A percentile compares a stretch with the other conserved stretches of the same genome.
These are phyloP conservation scores for Pichia heedii DNA, from an alignment of 805 yeast genomes.

Conservation along the genomic window DNA sequence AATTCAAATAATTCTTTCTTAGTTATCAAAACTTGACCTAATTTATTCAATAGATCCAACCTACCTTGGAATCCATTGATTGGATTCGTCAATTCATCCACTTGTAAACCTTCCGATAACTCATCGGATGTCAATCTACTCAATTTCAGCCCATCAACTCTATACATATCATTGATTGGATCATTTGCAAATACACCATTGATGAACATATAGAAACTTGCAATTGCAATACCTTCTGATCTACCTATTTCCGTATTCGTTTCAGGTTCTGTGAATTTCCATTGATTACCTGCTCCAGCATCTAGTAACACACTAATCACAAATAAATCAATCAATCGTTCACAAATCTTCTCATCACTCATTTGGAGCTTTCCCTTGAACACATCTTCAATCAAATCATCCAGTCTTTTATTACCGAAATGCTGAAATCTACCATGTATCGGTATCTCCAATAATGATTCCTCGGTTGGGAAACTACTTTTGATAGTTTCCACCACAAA, in stretches of 20 bases:
- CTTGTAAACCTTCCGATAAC: constrained; percentile 39
- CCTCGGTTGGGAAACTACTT: constrained; percentile 36
- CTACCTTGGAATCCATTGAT: constrained; percentile 51
- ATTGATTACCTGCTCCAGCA: constrained; percentile 59
- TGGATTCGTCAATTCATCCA: constrained; percentile 34
- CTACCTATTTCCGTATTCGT: constrained; percentile 29
- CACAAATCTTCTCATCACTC: constrained; percentile 37
- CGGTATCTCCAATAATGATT: constrained; percentile 37
- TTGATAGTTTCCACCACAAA: constrained; percentile 38
- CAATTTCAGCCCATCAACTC: constrained; percentile 38
- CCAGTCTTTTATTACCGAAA: constrained; percentile 43
- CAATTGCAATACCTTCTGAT: constrained; percentile 60
- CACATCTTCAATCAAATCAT: constrained; percentile 27
- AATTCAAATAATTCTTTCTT: constrained; percentile 34
- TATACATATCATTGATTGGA: constrained; percentile 27
- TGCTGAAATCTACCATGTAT: constrained; percentile 67
- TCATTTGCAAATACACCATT: constrained; percentile 33
- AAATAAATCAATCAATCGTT: constrained; percentile 47
- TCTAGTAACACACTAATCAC: constrained; percentile 54
- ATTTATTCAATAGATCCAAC: constrained; percentile 33
- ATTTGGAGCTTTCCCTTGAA: constrained; percentile 23
- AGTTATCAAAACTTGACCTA: constrained; percentile 38
- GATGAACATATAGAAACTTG: constrained; percentile 45
- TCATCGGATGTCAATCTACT: constrained; percentile 26
- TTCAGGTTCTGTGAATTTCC: constrained; percentile 39